Evolutionary conservation across 495 filamentous ascomycete genomes (phyloP), one percentile per base, ranked within the genome.

Genomic region (Venustampulla echinocandica): DNA sequence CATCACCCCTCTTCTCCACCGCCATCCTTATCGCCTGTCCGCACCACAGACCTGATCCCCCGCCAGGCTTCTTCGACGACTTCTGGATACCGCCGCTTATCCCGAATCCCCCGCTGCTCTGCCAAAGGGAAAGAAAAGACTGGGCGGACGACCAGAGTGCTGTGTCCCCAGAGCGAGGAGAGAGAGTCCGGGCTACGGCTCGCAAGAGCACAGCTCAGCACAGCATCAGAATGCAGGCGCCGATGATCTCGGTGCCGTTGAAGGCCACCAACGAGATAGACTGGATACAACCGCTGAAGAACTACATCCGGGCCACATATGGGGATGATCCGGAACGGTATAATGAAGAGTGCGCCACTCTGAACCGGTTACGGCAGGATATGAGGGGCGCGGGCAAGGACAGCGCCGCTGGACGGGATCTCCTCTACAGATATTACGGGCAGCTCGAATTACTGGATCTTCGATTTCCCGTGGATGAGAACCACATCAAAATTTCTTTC

Each of bases 231-330:
- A 58, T 58, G 55, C 55, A 58, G 36, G 77, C 87, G 60, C 87
- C 89, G 37, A 96, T 96, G 89, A 80, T 96, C 46, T 88, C 85
- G 53, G 80, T 79, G 73, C 89, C 89, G 61, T 71, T 94, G 60
- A 96, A 98, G 83, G 90, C 92, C 64, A 98, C 92, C 52, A 95
- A 90, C 72, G 92, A 98, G 72, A 95, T 97, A 61, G 92, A 98
- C 75, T 98, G 93, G 93, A 76, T 96, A 51, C 73, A 77, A 21
- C 93, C 92, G 45, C 77, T 98, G 55, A 97, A 96, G 75, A 71
- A 73, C 45, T 95, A 97, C 70, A 96, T 98, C 49, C 79, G 87
- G 54, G 74, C 87, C 61, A 90, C 84, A 10, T 96, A 98, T 67
- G 89, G 90, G 57, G 87, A 96, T 62, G 92, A 98, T 65, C 92